Conservation (phyloP, 192 early-diverging fungal species). For the Coemansia sp. region DNA sequence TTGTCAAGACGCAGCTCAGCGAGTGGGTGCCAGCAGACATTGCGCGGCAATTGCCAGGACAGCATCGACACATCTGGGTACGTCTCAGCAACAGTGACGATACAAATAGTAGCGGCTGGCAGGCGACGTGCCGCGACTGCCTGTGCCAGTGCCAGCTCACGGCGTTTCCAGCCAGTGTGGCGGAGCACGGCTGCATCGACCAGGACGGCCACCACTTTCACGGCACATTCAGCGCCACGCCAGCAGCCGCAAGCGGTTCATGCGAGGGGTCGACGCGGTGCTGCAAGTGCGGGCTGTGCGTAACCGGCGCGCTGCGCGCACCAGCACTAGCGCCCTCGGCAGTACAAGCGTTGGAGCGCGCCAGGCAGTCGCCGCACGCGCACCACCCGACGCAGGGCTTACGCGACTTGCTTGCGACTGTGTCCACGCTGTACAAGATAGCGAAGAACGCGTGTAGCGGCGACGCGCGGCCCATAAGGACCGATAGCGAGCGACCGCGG, state of each 20-base stretch:
- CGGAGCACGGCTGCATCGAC: conserved; percentile 26
- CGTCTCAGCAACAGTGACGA: background rate
- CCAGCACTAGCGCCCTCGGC: conserved; percentile 21
- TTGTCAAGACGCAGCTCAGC: conserved; percentile 29
- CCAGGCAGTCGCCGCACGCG: conserved; percentile 16
- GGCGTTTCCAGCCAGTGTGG: background rate
- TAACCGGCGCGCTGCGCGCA: background rate
- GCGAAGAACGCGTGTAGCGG: conserved; percentile 31
- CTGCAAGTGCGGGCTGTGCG: conserved; percentile 35
- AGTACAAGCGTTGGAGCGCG: conserved; percentile 14
- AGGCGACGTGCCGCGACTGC: conserved; percentile 32
- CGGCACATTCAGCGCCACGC: background rate
- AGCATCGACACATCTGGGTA: conserved; percentile 46
- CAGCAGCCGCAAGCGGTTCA: too few species aligned
- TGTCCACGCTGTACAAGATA: conserved; percentile 19
- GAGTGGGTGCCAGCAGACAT: conserved; percentile 38
- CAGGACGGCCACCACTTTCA: conserved; percentile 44
- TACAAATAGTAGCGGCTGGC: conserved; percentile 12
- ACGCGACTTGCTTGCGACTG: conserved; percentile 32
- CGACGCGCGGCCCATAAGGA: conserved; percentile 19
- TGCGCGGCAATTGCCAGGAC: conserved; percentile 2
- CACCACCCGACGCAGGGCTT: conserved; percentile 42
- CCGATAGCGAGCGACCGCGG: conserved; percentile 17
- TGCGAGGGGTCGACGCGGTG: conserved; percentile 23
- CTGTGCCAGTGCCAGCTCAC: conserved; percentile 18